phyloP scores from a whole-genome alignment of 2,329 filamentous ascomycete genomes.

The Calonectria pteridis region DNA sequence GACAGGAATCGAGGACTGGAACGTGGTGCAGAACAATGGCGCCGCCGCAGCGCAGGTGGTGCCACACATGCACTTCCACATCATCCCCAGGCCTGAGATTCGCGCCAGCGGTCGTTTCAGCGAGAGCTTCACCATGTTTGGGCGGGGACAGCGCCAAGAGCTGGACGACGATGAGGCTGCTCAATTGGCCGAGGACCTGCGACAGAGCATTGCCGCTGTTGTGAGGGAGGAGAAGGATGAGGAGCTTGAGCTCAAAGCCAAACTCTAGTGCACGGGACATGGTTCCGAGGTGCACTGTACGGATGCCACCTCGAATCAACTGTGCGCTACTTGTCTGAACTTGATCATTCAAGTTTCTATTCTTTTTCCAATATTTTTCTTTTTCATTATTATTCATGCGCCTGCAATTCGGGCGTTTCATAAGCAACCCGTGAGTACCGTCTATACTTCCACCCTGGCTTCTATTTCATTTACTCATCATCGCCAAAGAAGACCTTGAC shows the following conservation, averaged over 20 bases:
- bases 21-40: constrained; percentile 97
- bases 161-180: constrained; percentile 81
- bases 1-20: constrained; percentile 86
- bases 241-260: constrained; percentile 47
- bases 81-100: constrained; percentile 86
- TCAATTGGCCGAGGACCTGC: constrained; percentile 67
- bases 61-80: constrained; percentile 93
- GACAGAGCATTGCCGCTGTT: constrained; percentile 62
- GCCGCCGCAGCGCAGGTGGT: constrained; percentile 92
- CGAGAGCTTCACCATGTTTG: constrained; percentile 86
- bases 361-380: constrained; percentile 3
- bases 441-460: neutral
- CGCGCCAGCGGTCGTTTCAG: constrained; percentile 65
- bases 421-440: neutral
- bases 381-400: neutral
- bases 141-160: constrained; percentile 77
- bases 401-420: neutral
- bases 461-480: constrained; percentile 70
- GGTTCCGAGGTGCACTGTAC: neutral
- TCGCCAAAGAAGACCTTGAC: constrained; percentile 87
- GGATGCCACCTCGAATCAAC: neutral
- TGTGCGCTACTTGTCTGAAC: neutral
- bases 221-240: constrained; percentile 56
- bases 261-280: constrained; percentile 47
- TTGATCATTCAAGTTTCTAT: neutral